Evolutionary conservation across 73 alveolate genomes (phyloP).

Genomic region (Tetrahymena malaccensis): DNA sequence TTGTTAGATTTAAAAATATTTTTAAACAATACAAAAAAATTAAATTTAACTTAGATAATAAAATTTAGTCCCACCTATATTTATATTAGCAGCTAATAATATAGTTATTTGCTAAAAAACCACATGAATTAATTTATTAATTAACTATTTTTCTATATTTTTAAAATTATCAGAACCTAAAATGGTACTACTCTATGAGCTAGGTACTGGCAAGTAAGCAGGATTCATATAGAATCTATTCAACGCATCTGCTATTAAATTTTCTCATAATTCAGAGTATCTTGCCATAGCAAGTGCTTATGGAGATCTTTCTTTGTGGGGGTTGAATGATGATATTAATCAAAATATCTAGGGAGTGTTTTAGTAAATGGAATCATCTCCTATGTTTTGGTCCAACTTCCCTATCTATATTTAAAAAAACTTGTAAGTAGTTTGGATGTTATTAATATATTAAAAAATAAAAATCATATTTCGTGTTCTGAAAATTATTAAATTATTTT

Average conservation of each 20-base stretch:
- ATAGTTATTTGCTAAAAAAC: no score
- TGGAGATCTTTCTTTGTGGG: conserved; percentile 53
- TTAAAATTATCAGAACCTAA: conserved; percentile 12
- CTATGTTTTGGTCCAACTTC: conserved; percentile 51
- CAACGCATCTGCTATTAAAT: conserved; percentile 23
- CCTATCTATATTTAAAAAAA: conserved; percentile 31
- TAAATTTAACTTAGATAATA: no score
- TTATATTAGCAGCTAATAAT: no score
- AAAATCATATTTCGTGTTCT: no score
- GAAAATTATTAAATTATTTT: no score
- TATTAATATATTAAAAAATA: no score
- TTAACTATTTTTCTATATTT: background rate
- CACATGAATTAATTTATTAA: background rate
- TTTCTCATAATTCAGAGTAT: conserved; percentile 41
- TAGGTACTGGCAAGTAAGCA: conserved; percentile 53
- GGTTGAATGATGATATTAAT: conserved; percentile 31
- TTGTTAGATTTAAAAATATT: background rate
- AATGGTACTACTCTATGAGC: conserved; percentile 44
- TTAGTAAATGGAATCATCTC: conserved; percentile 9
- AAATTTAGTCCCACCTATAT: no score
- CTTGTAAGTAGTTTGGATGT: background rate
- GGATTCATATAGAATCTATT: conserved; percentile 40
- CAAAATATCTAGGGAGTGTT: conserved; percentile 17
- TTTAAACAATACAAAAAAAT: no score
- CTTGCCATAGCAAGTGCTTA: conserved; percentile 35